Conservation (phyloP, 163 green algal genomes). For the Chloroidium sp. region DNA sequence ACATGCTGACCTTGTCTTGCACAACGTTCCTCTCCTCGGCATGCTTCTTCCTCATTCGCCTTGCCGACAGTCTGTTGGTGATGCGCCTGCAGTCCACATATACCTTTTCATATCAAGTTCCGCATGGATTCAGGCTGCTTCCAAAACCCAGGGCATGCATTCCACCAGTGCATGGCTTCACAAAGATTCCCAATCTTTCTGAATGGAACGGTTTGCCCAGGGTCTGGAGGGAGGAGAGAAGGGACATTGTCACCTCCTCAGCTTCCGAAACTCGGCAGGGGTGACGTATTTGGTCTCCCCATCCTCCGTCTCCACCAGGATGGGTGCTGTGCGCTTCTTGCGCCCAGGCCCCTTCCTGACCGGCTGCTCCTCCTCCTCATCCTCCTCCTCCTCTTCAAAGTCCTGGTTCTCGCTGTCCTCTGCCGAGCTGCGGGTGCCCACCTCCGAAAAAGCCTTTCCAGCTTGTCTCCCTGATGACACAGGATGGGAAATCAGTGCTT, state of each 20-base stretch:
- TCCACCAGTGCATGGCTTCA: not conserved
- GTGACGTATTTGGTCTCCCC: not conserved
- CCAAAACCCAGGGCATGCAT: not conserved
- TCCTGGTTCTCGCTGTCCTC: too few relatives aligned
- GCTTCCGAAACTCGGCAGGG: slow-evolving; percentile 1
- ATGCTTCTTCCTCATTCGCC: slow-evolving; percentile 10
- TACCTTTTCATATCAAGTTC: not conserved
- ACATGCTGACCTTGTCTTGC: not conserved
- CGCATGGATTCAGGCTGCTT: not conserved
- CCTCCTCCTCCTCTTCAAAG: not conserved
- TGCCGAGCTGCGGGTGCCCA: too few relatives aligned
- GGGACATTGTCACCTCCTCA: not conserved
- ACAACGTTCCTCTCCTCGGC: slow-evolving; percentile 2
- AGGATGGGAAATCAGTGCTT: too few relatives aligned
- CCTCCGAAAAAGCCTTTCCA: too few relatives aligned
- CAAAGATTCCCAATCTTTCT: not conserved
- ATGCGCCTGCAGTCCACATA: slow-evolving; percentile 2
- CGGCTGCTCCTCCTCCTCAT: slow-evolving; percentile 1
- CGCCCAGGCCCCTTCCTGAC: not conserved
- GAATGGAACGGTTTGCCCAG: not conserved
- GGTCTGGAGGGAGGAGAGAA: not conserved
- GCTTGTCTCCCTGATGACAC: too few relatives aligned
- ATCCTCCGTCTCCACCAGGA: slow-evolving; percentile 5
- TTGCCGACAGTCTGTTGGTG: slow-evolving; percentile 5
- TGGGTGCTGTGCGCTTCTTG: slow-evolving; percentile 10